phyloP scores from a whole-genome alignment of 1,284 basidiomycete genomes.

The Inonotus hispidus region DNA sequence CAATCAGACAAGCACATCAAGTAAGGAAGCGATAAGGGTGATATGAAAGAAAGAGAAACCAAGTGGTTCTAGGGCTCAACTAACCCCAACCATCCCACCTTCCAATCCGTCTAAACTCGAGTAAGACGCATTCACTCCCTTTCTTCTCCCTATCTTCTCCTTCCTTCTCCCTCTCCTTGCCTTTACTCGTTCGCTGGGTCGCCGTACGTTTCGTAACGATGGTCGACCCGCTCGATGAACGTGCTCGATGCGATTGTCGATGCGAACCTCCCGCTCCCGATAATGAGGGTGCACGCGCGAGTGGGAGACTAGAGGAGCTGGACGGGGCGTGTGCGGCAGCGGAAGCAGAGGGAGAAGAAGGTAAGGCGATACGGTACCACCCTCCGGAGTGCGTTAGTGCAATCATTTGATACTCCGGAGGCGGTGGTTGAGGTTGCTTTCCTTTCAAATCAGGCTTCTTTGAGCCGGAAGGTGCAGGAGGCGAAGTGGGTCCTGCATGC shows the following conservation, averaged over 20 bases:
- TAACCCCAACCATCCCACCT: conserved; percentile 83
- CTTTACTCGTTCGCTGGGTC: conserved; percentile 44
- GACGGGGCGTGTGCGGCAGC: conserved; percentile 15
- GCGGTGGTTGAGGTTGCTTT: conserved; percentile 5
- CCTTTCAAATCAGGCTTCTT: conserved; percentile 7
- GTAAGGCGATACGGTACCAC: conserved; percentile 86
- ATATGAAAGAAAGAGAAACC: background rate
- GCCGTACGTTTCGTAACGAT: conserved; percentile 24
- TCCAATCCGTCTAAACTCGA: conserved; percentile 76
- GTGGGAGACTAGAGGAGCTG: conserved; percentile 20
- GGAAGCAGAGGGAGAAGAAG: conserved; percentile 34
- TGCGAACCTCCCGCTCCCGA: conserved; percentile 36
- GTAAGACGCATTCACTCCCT: conserved; percentile 57
- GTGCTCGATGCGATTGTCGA: conserved; percentile 36
- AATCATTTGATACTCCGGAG: conserved; percentile 69
- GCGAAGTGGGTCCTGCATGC: background rate
- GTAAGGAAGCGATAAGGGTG: background rate
- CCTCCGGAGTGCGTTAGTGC: conserved; percentile 85
- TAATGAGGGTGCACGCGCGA: conserved; percentile 23
- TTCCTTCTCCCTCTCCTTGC: conserved; percentile 50
- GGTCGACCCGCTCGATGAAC: conserved; percentile 52
- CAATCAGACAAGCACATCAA: background rate
- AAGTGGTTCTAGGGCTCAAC: conserved; percentile 6
- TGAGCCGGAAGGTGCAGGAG: background rate
- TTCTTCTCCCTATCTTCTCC: conserved; percentile 59